Percentiles rank a stretch among this genome's conserved stretches.
These are phyloP conservation scores for Metschnikowia kofuensis DNA, from an alignment of 805 yeast species.

Conservation along the genomic window DNA sequence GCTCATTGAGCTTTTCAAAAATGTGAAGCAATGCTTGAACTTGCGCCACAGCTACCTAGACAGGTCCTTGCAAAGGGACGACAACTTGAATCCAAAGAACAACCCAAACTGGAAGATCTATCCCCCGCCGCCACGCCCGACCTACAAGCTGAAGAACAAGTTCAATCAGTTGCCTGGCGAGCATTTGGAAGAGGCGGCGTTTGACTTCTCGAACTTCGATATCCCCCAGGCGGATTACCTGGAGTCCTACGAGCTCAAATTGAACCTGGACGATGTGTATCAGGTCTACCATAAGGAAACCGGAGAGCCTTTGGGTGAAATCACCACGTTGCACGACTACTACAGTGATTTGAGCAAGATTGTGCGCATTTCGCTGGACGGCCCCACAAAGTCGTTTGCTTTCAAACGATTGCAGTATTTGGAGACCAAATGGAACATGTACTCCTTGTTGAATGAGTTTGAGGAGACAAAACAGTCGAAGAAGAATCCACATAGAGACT, in stretches of 20 bases:
- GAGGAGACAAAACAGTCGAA: constrained; percentile 90
- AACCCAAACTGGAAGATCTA: constrained; percentile 68
- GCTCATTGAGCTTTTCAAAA: constrained; percentile 57
- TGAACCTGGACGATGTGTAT: constrained; percentile 66
- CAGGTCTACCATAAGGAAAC: constrained; percentile 48
- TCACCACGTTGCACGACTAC: constrained; percentile 84
- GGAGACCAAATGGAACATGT: constrained; percentile 96
- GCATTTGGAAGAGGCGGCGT: constrained; percentile 48
- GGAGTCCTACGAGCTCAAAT: constrained; percentile 36
- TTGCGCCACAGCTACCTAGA: constrained; percentile 74
- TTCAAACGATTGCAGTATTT: constrained; percentile 88
- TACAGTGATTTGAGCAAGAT: constrained; percentile 78
- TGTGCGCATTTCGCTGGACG: constrained; percentile 78
- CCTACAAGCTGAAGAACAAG: constrained; percentile 58
- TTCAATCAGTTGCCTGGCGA: constrained; percentile 44
- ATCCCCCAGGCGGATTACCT: constrained; percentile 48
- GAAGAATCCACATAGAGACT: constrained; percentile 94
- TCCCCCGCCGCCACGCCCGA: constrained; percentile 93
- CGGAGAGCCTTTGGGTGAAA: constrained; percentile 44
- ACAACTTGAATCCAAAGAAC: constrained; percentile 83
- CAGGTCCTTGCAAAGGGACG: constrained; percentile 63
- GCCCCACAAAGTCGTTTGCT: constrained; percentile 95
- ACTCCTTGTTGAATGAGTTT: constrained; percentile 82
- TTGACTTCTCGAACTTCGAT: constrained; percentile 53
- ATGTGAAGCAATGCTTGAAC: constrained; percentile 64